These are phyloP conservation scores for Apiospora kogelbergensis DNA, from an alignment of 2,329 filamentous ascomycete genomes.

Conservation along the genomic window DNA sequence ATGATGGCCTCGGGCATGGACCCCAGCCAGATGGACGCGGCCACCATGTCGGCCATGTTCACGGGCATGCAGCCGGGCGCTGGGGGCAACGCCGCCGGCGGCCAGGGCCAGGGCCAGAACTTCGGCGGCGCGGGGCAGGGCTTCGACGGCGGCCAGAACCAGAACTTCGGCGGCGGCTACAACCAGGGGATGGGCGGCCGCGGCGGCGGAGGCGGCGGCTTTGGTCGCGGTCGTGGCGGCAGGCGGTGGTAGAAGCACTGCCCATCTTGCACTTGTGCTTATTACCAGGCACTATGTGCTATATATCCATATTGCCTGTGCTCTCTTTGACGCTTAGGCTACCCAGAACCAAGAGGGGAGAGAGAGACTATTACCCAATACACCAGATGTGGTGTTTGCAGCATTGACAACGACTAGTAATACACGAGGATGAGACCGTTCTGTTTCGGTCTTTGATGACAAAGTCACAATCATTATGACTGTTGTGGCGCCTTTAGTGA, in stretches of 20 bases:
- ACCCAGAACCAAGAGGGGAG: too few species aligned
- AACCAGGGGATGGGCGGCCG: conserved; percentile 31
- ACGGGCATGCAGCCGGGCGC: conserved; percentile 53
- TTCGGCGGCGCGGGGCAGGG: conserved; percentile 46
- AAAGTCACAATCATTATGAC: too few species aligned
- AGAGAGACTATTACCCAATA: background rate
- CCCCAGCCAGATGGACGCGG: conserved; percentile 65
- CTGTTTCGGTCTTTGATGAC: background rate
- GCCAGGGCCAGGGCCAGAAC: conserved; percentile 51
- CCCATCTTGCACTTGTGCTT: background rate
- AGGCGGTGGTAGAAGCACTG: background rate
- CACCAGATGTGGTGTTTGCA: background rate
- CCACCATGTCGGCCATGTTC: conserved; percentile 60
- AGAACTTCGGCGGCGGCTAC: conserved; percentile 44
- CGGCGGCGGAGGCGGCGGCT: background rate
- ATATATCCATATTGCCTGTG: background rate
- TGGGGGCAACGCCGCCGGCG: conserved; percentile 39
- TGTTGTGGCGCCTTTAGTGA: background rate
- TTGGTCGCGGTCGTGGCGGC: conserved; percentile 5
- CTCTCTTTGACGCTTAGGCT: background rate
- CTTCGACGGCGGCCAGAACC: conserved; percentile 53
- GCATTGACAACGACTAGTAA: background rate
- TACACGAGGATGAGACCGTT: background rate
- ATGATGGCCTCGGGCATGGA: conserved; percentile 68
- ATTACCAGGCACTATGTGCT: background rate